Evolutionary conservation across 176 grass and related monocot species (phyloP).

Genomic region (Rhipidocladum racemiflorum): DNA sequence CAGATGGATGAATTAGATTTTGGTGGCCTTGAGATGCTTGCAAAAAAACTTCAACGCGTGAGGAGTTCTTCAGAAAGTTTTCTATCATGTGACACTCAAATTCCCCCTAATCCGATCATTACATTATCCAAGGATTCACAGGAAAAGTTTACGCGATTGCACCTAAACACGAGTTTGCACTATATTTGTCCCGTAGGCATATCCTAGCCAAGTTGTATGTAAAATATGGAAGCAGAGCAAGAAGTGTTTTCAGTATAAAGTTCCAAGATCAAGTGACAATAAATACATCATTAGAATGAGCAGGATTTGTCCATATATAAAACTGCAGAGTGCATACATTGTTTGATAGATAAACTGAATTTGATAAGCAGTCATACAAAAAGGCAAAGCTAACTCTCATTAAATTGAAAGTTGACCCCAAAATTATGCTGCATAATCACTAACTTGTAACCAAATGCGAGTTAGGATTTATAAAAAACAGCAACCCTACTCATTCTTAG

Average conservation of each 20-base stretch:
- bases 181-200: neutral
- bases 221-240: neutral
- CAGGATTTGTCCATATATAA: neutral
- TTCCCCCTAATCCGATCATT: neutral
- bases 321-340: neutral
- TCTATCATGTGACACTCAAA: neutral
- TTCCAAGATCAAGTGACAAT: neutral
- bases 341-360: constrained; percentile 3
- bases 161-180: neutral
- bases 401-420: neutral
- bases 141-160: neutral
- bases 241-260: neutral
- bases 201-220: neutral
- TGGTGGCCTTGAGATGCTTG: too few relatives aligned
- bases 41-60: too few relatives aligned
- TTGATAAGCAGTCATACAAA: constrained; percentile 17
- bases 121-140: neutral
- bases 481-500: constrained; percentile 31
- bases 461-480: constrained; percentile 45
- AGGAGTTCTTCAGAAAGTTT: neutral
- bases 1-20: neutral
- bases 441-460: constrained; percentile 19
- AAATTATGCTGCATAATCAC: neutral
- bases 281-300: neutral
- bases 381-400: constrained; percentile 16